A percentile compares a stretch with the other conserved stretches of the same genome.
These are phyloP conservation scores for Erigeron canadensis DNA, from an alignment of 129 eudicot species.

Conservation along the genomic window DNA sequence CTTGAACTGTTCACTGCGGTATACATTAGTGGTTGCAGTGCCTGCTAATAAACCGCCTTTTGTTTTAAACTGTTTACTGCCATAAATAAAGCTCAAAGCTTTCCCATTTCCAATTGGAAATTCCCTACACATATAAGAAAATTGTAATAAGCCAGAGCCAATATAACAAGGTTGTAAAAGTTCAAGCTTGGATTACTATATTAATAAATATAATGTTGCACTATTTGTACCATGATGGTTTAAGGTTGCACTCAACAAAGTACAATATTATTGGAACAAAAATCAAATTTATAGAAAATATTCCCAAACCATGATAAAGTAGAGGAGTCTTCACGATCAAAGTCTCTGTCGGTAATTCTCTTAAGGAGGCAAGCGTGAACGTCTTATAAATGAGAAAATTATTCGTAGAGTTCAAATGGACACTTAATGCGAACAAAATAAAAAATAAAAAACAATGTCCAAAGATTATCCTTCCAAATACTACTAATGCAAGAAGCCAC, in stretches of 20 bases:
- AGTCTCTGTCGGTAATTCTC: too few species aligned
- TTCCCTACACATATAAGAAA: conserved; percentile 40
- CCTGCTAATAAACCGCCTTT: conserved; percentile 88
- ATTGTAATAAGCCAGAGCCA: neutral
- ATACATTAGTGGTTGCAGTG: conserved; percentile 89
- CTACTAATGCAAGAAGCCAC: too few species aligned
- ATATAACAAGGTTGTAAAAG: neutral
- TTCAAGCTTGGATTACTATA: neutral
- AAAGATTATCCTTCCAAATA: too few species aligned
- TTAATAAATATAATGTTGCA: neutral
- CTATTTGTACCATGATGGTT: neutral
- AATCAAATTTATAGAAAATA: too few species aligned
- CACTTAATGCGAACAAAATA: too few species aligned
- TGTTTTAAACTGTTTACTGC: conserved; percentile 77
- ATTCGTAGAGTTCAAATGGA: too few species aligned
- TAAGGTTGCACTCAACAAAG: neutral
- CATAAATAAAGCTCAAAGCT: conserved; percentile 77
- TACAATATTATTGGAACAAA: neutral
- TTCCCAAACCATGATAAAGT: too few species aligned
- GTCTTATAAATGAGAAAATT: too few species aligned
- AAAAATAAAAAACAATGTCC: too few species aligned
- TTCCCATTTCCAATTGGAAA: conserved; percentile 75
- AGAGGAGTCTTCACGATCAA: too few species aligned
- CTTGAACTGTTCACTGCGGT: conserved; percentile 58
- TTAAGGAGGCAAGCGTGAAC: too few species aligned